phyloP scores from a whole-genome alignment of 305 asterid genomes.

The Fraxinus platypoda region DNA sequence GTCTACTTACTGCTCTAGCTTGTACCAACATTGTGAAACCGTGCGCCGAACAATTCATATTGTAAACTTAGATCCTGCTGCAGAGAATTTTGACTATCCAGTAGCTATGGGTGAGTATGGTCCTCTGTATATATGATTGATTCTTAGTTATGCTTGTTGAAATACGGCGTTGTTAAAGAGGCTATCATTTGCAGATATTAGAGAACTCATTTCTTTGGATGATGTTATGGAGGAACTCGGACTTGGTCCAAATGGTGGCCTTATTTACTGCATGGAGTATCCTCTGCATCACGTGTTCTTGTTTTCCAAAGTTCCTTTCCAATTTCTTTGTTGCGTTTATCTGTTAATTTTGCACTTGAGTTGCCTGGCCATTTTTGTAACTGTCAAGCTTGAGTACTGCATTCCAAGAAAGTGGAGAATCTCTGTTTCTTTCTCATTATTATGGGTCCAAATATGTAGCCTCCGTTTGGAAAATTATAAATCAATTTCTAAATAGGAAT shows the following conservation, averaged over 20 bases:
- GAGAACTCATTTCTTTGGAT: conserved; percentile 83
- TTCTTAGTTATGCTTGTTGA: background rate
- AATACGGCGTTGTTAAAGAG: background rate
- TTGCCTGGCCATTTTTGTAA: background rate
- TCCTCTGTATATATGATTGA: background rate
- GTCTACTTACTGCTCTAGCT: conserved; percentile 93
- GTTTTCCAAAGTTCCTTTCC: background rate
- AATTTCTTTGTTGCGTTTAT: background rate
- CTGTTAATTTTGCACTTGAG: background rate
- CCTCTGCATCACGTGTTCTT: conserved; percentile 34
- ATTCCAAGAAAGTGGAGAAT: background rate
- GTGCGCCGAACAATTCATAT: conserved; percentile 70
- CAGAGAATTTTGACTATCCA: conserved; percentile 90
- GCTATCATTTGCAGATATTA: conserved; percentile 55
- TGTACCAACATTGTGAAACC: conserved; percentile 76
- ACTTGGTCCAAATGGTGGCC: conserved; percentile 96
- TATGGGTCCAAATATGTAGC: conserved; percentile 12
- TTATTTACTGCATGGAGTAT: conserved; percentile 99
- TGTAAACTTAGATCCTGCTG: conserved; percentile 95
- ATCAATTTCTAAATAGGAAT: background rate
- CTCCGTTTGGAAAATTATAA: background rate
- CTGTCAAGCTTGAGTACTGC: background rate
- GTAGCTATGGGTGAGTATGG: conserved; percentile 75
- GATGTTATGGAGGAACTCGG: conserved; percentile 96
- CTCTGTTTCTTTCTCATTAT: background rate